Percentiles rank a stretch among this genome's conserved stretches.
phyloP scores from a whole-genome alignment of 2,329 filamentous ascomycete species.

The Exophiala calicioides region DNA sequence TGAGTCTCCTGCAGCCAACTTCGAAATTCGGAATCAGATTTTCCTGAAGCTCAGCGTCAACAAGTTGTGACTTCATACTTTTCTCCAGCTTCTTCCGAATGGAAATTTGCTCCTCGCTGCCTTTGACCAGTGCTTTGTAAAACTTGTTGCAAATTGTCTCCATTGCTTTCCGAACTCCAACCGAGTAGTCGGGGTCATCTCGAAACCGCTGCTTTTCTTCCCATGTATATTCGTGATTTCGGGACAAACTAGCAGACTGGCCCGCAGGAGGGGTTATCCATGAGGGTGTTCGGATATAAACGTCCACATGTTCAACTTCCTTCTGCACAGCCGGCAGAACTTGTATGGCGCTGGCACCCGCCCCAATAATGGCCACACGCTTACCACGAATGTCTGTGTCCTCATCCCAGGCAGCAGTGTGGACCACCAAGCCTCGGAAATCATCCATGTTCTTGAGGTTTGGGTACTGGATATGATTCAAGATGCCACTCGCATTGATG shows the following conservation, averaged over 20 bases:
- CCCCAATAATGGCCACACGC: conserved; percentile 29
- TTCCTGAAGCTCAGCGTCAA: conserved; percentile 10
- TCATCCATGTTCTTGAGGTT: conserved; percentile 36
- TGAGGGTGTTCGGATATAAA: conserved; percentile 33
- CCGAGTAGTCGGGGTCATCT: conserved; percentile 40
- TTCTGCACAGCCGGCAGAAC: conserved; percentile 41
- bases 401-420: conserved; percentile 36
- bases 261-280: conserved; percentile 28
- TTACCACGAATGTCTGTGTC: conserved; percentile 30
- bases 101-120: conserved; percentile 1
- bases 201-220: conserved; percentile 13
- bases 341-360: conserved; percentile 28
- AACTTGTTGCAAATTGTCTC: conserved; percentile 46
- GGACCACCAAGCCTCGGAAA: conserved; percentile 38
- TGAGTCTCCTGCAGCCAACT: conserved; percentile 31
- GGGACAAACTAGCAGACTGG: conserved; percentile 4
- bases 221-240: conserved; percentile 10
- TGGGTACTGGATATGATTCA: conserved; percentile 36
- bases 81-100: conserved; percentile 12
- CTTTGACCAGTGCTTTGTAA: conserved; percentile 15
- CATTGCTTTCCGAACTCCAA: conserved; percentile 46
- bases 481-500: conserved; percentile 30
- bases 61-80: conserved; percentile 11
- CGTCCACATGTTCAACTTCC: conserved; percentile 32
- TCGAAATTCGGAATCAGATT: conserved; percentile 15